These are phyloP conservation scores for Fraxinus velutina DNA, from an alignment of 305 asterid genomes.

Conservation along the genomic window DNA sequence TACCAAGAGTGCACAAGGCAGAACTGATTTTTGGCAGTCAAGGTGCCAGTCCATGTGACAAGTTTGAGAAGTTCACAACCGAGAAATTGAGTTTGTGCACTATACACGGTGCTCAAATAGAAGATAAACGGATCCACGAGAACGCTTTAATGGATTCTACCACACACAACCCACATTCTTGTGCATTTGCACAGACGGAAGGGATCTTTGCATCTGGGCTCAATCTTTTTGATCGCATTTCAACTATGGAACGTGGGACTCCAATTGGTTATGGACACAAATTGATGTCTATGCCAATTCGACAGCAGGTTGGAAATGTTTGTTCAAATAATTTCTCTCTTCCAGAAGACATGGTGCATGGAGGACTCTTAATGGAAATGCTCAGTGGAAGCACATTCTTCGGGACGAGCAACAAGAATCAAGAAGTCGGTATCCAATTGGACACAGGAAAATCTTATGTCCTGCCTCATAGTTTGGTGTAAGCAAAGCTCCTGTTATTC, in stretches of 20 bases:
- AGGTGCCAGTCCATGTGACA: conserved; percentile 39
- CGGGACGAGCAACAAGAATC: conserved; percentile 3
- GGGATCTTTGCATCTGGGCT: conserved; percentile 12
- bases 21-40: conserved; percentile 46
- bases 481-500: background rate
- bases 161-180: conserved; percentile 21
- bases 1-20: conserved; percentile 64
- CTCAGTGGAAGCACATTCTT: conserved; percentile 32
- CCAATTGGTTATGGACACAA: conserved; percentile 22
- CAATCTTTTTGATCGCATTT: conserved; percentile 15
- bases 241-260: conserved; percentile 7
- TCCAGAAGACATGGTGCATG: conserved; percentile 75
- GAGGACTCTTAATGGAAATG: conserved; percentile 64
- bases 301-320: conserved; percentile 19
- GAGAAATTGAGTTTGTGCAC: conserved; percentile 57
- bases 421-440: conserved; percentile 12
- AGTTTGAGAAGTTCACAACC: conserved; percentile 59
- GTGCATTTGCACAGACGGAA: conserved; percentile 19
- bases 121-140: conserved; percentile 21
- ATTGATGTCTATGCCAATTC: background rate
- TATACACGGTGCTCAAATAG: conserved; percentile 42
- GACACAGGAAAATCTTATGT: conserved; percentile 17
- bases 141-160: conserved; percentile 15
- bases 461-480: conserved; percentile 30
- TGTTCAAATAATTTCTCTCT: conserved; percentile 34